These are phyloP conservation scores for Anacardium occidentale DNA, from an alignment of 345 rosid species.

Conservation along the genomic window DNA sequence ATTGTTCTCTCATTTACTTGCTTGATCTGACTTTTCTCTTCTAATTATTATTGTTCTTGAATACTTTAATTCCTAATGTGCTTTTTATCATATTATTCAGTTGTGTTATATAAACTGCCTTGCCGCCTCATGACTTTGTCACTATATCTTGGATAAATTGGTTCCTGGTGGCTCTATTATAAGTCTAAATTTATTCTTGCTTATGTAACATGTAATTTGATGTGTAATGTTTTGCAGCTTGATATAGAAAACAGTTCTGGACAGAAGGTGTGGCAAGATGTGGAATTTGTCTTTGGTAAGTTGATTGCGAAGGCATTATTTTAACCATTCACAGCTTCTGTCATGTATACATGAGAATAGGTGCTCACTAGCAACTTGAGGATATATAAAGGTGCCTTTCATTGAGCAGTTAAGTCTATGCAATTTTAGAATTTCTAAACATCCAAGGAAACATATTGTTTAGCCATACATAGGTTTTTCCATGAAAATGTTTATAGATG, in stretches of 20 bases:
- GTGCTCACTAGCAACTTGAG: not conserved
- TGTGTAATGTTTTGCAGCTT: constrained; percentile 51
- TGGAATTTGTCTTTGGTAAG: constrained; percentile 91
- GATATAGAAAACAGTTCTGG: constrained; percentile 84
- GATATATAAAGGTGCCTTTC: not conserved
- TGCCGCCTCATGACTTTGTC: not conserved
- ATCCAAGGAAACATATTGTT: not conserved
- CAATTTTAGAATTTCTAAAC: not conserved
- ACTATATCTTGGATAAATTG: not conserved
- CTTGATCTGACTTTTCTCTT: not conserved
- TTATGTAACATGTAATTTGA: constrained; percentile 14
- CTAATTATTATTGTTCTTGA: not conserved
- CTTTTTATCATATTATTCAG: constrained; percentile 4
- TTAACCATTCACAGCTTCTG: not conserved
- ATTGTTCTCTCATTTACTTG: not conserved
- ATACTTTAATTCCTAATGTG: not conserved
- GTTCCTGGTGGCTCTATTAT: not conserved
- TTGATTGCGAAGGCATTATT: constrained; percentile 19
- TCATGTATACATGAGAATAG: constrained; percentile 3
- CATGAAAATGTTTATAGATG: not conserved
- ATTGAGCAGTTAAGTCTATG: not conserved
- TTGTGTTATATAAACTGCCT: not conserved
- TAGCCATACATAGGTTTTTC: not conserved
- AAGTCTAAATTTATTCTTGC: not conserved
- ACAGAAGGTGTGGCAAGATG: constrained; percentile 85